Percentiles rank a stretch among this genome's conserved stretches.
Evolutionary conservation across 75 land plant genomes (phyloP).

Genomic region (Sequoiadendron giganteum): DNA sequence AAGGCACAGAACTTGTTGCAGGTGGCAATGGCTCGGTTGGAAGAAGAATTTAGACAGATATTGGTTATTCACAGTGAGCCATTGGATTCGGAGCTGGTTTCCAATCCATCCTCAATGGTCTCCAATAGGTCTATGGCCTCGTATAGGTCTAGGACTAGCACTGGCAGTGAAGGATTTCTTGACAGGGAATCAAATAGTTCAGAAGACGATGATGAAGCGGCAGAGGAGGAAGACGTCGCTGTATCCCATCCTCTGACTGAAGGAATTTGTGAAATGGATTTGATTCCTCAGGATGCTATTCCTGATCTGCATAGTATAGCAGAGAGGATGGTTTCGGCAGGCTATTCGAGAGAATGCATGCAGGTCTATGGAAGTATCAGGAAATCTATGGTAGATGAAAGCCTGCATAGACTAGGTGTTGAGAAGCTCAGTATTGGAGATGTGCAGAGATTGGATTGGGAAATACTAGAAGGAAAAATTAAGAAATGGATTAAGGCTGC

Average conservation of each 20-base stretch:
- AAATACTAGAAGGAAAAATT: constrained; percentile 35
- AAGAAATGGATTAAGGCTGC: constrained; percentile 59
- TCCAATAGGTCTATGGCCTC: constrained; percentile 42
- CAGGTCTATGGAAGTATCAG: constrained; percentile 49
- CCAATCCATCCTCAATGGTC: constrained; percentile 14
- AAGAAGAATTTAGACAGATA: constrained; percentile 60
- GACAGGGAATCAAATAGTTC: constrained; percentile 35
- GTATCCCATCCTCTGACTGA: constrained; percentile 27
- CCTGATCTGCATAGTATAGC: constrained; percentile 53
- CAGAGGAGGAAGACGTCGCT: constrained; percentile 17
- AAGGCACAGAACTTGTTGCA: constrained; percentile 34
- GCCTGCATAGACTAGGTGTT: constrained; percentile 53
- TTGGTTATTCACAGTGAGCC: constrained; percentile 41
- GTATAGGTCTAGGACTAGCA: constrained; percentile 31
- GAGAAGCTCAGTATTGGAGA: constrained; percentile 76
- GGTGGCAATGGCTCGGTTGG: constrained; percentile 61
- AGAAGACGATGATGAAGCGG: constrained; percentile 25
- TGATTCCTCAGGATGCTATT: constrained; percentile 45
- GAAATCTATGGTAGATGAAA: constrained; percentile 61
- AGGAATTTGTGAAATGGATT: constrained; percentile 18
- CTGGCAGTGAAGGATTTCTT: constrained; percentile 27
- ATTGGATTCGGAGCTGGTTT: constrained; percentile 59
- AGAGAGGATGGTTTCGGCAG: constrained; percentile 41
- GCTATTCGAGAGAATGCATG: constrained; percentile 52
- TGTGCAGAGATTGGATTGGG: constrained; percentile 60